A percentile compares a stretch with the other conserved stretches of the same genome.
Evolutionary conservation across 2,329 filamentous ascomycete genomes (phyloP).

Genomic region (Zymoseptoria crescenta): DNA sequence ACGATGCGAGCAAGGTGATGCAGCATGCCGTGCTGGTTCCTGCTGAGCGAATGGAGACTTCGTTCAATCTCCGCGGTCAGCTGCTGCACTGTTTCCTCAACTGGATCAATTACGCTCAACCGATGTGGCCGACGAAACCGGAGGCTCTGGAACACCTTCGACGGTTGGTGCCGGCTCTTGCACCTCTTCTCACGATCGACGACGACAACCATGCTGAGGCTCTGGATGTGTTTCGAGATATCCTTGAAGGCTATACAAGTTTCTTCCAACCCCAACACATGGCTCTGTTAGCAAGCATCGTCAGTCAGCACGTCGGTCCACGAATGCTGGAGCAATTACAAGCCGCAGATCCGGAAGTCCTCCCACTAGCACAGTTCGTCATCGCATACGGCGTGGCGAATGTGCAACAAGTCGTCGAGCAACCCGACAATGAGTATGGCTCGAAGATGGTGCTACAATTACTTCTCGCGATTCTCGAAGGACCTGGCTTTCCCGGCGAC

Average conservation of each 20-base stretch:
- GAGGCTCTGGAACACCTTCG: conserved; percentile 53
- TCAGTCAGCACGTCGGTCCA: conserved; percentile 42
- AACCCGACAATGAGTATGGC: conserved; percentile 39
- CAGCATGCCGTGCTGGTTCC: conserved; percentile 9
- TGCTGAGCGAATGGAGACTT: not conserved
- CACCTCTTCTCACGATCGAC: conserved; percentile 52
- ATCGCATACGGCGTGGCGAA: conserved; percentile 62
- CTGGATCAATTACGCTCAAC: conserved; percentile 68
- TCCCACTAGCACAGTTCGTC: conserved; percentile 57
- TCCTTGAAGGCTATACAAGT: conserved; percentile 55
- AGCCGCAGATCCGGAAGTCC: conserved; percentile 50
- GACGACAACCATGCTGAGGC: conserved; percentile 53
- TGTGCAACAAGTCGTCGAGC: conserved; percentile 51
- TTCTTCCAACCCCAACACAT: conserved; percentile 57
- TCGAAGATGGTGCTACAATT: conserved; percentile 45
- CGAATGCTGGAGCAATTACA: conserved; percentile 49
- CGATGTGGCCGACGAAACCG: conserved; percentile 50
- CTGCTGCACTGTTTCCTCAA: conserved; percentile 37
- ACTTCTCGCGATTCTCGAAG: conserved; percentile 59
- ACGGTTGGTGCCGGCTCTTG: conserved; percentile 51
- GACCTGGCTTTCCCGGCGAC: conserved; percentile 58
- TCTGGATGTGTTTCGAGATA: conserved; percentile 57
- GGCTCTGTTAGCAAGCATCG: conserved; percentile 48
- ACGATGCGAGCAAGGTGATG: conserved; percentile 45
- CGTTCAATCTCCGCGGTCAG: conserved; percentile 15